phyloP scores from a whole-genome alignment of 2,329 filamentous ascomycete genomes.

The Dactylonectria estremocensis region DNA sequence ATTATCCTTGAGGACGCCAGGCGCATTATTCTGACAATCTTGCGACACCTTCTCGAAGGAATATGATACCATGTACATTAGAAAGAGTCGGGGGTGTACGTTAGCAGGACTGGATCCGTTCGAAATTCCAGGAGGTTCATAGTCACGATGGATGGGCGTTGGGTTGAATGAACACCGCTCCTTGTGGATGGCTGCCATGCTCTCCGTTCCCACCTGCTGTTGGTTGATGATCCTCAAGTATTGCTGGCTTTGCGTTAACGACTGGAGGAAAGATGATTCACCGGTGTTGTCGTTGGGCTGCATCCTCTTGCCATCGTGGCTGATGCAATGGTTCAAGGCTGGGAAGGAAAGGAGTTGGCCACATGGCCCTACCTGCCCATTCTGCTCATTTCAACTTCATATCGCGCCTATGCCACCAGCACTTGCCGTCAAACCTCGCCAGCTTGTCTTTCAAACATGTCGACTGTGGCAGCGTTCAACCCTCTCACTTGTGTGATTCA shows the following conservation, averaged over 20 bases:
- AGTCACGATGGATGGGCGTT: slow-evolving; percentile 39
- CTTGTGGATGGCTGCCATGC: slow-evolving; percentile 11
- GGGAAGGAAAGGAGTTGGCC: neutral
- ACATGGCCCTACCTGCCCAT: neutral
- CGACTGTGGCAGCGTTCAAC: neutral
- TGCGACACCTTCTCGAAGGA: slow-evolving; percentile 6
- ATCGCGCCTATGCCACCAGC: neutral
- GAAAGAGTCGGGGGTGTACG: slow-evolving; percentile 47
- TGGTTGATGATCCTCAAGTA: neutral
- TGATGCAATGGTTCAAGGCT: neutral
- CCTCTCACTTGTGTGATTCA: slow-evolving; percentile 14
- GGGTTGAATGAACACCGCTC: slow-evolving; percentile 35
- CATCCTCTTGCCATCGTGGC: neutral
- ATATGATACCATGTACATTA: slow-evolving; percentile 48
- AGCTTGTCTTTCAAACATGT: neutral
- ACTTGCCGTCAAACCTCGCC: neutral
- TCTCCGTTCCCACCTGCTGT: neutral
- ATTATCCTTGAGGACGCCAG: neutral
- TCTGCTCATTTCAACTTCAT: neutral
- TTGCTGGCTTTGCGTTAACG: neutral
- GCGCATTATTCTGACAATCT: neutral
- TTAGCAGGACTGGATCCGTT: slow-evolving; percentile 41
- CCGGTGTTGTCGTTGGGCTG: neutral
- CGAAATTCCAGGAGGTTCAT: slow-evolving; percentile 32
- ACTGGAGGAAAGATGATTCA: neutral